Percentiles rank a stretch among this genome's conserved stretches.
Evolutionary conservation across 495 filamentous ascomycete species (phyloP).

Genomic region (Thermothielavioides terrestris): DNA sequence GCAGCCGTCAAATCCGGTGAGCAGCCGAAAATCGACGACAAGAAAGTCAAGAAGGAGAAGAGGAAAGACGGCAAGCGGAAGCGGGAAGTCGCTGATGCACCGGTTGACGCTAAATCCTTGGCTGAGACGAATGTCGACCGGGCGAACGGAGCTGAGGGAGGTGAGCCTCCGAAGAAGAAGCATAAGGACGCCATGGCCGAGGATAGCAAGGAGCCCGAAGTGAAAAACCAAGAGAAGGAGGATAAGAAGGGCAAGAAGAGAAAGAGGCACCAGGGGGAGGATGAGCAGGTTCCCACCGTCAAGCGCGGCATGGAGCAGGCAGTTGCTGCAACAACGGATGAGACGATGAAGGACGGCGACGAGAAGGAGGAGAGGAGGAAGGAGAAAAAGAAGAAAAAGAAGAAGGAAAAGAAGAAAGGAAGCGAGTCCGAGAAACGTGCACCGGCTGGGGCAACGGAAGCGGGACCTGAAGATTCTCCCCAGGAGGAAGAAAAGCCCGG

Average conservation of each 20-base stretch:
- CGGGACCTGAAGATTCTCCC: background rate
- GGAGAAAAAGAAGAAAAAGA: background rate
- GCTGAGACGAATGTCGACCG: slow-evolving; percentile 15
- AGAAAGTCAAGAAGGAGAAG: slow-evolving; percentile 15
- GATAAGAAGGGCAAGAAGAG: background rate
- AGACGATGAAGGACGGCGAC: slow-evolving; percentile 7
- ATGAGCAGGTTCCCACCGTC: slow-evolving; percentile 1
- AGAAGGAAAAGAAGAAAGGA: slow-evolving; percentile 8
- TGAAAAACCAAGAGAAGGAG: slow-evolving; percentile 14
- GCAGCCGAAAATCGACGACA: background rate
- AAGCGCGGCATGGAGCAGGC: slow-evolving; percentile 12
- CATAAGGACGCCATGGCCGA: slow-evolving; percentile 24
- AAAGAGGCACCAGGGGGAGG: background rate
- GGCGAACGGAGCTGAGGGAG: background rate
- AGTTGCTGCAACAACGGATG: slow-evolving; percentile 14
- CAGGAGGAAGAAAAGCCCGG: background rate
- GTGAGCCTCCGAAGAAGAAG: slow-evolving; percentile 23
- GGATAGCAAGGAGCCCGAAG: slow-evolving; percentile 7
- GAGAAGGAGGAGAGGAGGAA: slow-evolving; percentile 1
- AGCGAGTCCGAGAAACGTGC: slow-evolving; percentile 2
- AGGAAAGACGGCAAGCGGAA: slow-evolving; percentile 12
- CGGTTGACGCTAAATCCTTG: background rate
- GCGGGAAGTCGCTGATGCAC: slow-evolving; percentile 6
- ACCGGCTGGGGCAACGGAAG: background rate
- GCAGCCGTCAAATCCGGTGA: background rate